A percentile compares a stretch with the other conserved stretches of the same genome.
phyloP scores from a whole-genome alignment of 2,329 filamentous ascomycete species.

The Dactylellina haptotyla region DNA sequence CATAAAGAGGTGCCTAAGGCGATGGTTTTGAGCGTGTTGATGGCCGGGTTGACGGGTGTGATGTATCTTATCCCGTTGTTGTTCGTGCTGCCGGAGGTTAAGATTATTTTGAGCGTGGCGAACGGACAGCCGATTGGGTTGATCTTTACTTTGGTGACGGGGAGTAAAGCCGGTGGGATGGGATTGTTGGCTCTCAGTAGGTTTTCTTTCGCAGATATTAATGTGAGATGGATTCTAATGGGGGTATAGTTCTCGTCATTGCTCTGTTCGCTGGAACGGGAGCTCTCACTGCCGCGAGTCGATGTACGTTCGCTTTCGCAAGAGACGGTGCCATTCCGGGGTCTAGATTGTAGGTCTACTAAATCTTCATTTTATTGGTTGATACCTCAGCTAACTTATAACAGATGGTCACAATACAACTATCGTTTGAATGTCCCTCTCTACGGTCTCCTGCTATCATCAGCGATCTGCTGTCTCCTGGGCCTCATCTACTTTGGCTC shows the following conservation, averaged over 20 bases:
- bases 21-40: conserved; percentile 75
- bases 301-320: conserved; percentile 80
- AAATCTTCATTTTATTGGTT: background rate
- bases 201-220: background rate
- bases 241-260: conserved; percentile 71
- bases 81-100: conserved; percentile 77
- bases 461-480: conserved; percentile 74
- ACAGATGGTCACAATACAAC: conserved; percentile 72
- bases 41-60: conserved; percentile 73
- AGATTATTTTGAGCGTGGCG: conserved; percentile 71
- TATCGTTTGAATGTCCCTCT: conserved; percentile 75
- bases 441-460: conserved; percentile 74
- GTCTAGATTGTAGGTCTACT: conserved; percentile 64
- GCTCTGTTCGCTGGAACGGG: conserved; percentile 80
- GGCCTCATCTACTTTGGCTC: conserved; percentile 80
- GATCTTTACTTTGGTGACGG: conserved; percentile 79
- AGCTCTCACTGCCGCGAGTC: conserved; percentile 76
- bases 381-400: background rate
- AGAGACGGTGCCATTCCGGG: conserved; percentile 79
- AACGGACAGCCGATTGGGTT: conserved; percentile 78
- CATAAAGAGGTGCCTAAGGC: conserved; percentile 76
- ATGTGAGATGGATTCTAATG: background rate
- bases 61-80: conserved; percentile 78
- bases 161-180: conserved; percentile 77
- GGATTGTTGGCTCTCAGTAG: conserved; percentile 74